These are phyloP conservation scores for Geranium brycei DNA, from an alignment of 345 rosid species.

Conservation along the genomic window DNA sequence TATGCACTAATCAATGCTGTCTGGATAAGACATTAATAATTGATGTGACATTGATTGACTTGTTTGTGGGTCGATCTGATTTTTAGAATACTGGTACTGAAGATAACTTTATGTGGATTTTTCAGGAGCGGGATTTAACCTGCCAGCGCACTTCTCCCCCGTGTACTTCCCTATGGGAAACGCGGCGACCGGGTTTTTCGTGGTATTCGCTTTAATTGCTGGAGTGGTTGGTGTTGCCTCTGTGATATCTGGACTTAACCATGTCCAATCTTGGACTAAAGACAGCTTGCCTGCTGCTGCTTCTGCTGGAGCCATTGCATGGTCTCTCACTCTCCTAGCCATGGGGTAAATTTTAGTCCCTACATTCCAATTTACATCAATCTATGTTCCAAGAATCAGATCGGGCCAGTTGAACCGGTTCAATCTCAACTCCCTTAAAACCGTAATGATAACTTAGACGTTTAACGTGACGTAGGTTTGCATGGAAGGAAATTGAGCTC, in stretches of 20 bases:
- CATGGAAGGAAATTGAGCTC: too few species aligned
- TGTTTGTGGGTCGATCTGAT: too few species aligned
- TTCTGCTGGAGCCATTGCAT: conserved; percentile 59
- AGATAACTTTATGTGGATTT: background rate
- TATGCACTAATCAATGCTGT: too few species aligned
- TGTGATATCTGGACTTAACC: conserved; percentile 48
- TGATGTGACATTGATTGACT: too few species aligned
- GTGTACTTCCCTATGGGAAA: conserved; percentile 91
- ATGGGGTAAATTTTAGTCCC: conserved; percentile 43
- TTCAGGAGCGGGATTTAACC: conserved; percentile 54
- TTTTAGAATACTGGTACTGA: too few species aligned
- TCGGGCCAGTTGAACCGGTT: too few species aligned
- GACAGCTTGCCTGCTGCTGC: conserved; percentile 66
- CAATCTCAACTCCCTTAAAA: background rate
- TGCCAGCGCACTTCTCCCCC: conserved; percentile 89
- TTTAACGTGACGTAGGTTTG: too few species aligned
- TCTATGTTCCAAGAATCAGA: too few species aligned
- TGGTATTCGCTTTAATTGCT: conserved; percentile 62
- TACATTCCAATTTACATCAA: too few species aligned
- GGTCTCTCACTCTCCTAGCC: conserved; percentile 82
- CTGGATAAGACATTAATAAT: too few species aligned
- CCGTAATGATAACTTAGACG: too few species aligned
- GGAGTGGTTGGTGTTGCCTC: conserved; percentile 87
- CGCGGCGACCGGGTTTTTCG: conserved; percentile 90
- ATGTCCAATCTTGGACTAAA: conserved; percentile 45